Conservation (phyloP, 2,329 filamentous ascomycete genomes). For the Byssochlamys sp. region DNA sequence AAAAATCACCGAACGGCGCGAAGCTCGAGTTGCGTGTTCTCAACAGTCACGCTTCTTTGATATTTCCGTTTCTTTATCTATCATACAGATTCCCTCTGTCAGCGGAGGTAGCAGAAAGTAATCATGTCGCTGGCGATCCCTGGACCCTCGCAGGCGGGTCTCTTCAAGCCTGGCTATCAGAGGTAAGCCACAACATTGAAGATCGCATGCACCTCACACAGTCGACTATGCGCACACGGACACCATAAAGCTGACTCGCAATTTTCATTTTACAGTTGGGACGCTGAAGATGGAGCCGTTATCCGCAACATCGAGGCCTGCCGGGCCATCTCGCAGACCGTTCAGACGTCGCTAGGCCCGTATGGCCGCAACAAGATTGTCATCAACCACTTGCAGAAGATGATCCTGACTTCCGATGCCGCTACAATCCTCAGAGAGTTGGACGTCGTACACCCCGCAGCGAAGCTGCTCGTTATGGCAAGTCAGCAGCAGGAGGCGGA, state of each 20-base stretch:
- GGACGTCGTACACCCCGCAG: slow-evolving; percentile 94
- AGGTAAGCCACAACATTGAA: slow-evolving; percentile 52
- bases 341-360: slow-evolving; percentile 91
- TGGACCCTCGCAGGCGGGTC: slow-evolving; percentile 78
- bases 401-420: slow-evolving; percentile 96
- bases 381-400: slow-evolving; percentile 99
- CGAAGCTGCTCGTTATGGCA: slow-evolving; percentile 96
- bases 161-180: slow-evolving; percentile 95
- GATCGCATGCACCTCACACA: slow-evolving; percentile 1
- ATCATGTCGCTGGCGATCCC: slow-evolving; percentile 94
- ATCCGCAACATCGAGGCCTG: slow-evolving; percentile 98
- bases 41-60: slow-evolving; percentile 2
- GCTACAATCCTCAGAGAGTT: slow-evolving; percentile 95
- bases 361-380: slow-evolving; percentile 99
- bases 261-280: slow-evolving; percentile 58
- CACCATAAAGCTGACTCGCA: neutral
- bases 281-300: slow-evolving; percentile 96
- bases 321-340: slow-evolving; percentile 86
- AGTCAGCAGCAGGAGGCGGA: slow-evolving; percentile 97
- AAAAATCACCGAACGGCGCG: slow-evolving; percentile 25
- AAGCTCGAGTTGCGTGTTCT: slow-evolving; percentile 13
- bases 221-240: neutral
- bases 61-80: slow-evolving; percentile 3
- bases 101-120: slow-evolving; percentile 14
- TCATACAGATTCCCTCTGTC: slow-evolving; percentile 7